Evolutionary conservation across 1,284 basidiomycete species (phyloP), one percentile per base, ranked within the genome.

Genomic region (Sutorius eximius): DNA sequence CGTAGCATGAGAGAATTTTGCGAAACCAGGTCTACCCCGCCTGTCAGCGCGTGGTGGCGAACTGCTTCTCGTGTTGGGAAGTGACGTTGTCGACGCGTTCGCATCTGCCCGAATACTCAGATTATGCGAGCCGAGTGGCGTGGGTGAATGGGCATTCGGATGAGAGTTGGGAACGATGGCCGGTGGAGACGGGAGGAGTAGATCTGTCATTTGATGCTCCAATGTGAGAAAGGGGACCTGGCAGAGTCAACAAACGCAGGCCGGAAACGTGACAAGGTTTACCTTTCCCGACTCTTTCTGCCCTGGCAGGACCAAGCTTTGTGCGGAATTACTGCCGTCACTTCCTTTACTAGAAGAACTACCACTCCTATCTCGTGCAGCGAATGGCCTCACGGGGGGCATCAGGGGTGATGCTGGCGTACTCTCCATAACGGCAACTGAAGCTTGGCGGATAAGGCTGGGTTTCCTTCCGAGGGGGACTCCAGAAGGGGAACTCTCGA

Each of bases 131-230:
- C 72, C 75, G 9, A 78, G 71, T 36, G 73, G 68, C 52, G 76
- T 79, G 0, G 80, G 72, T 1, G 77, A 65, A 42, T 70, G 61
- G 22, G 75, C 62, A 55, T 77, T 75, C 45, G 73, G 68, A 37
- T 81, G 78, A 32, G 77, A 72, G 43, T 69, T 75, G 33, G 80
- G 74, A 16, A 79, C 68, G 32, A 80, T 73, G 10, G 81, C 77
- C 12, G 84, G 84, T 5, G 91, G 91, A 1, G 89, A 91, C 1
- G 91, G 89, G 1, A 90, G 90, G 18, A 91, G 73, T 18, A 93
- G 73, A 64, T 93, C 91, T 13, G 77, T 62, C 70, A 85, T 82
- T 59, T 84, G 84, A 64, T 88, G 83, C 54, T 88, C 87, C 1
- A 84, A 83, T 20, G 83, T 81, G 24, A 87, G 72, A 10, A 80